Percentiles rank a stretch among this genome's conserved stretches.
Evolutionary conservation across 495 filamentous ascomycete genomes (phyloP).

Genomic region (Neurospora sp.): DNA sequence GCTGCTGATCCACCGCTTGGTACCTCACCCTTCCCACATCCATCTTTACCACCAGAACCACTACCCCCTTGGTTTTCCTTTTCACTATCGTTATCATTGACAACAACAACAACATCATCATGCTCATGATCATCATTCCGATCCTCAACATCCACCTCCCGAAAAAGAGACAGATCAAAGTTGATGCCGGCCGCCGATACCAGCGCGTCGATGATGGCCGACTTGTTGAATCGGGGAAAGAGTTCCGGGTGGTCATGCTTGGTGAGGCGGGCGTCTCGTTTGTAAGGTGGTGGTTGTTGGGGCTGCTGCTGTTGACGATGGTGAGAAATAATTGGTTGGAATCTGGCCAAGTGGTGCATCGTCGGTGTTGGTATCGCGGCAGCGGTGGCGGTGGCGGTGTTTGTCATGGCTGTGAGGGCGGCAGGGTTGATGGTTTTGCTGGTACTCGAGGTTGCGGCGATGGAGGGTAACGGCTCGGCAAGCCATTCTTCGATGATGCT

Average conservation of each 20-base stretch:
- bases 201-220: neutral
- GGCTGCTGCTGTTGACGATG: neutral
- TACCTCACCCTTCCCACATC: neutral
- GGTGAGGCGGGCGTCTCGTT: neutral
- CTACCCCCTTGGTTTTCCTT: neutral
- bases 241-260: neutral
- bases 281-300: neutral
- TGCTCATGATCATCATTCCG: neutral
- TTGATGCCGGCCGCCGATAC: neutral
- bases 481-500: conserved; percentile 24
- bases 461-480: conserved; percentile 12
- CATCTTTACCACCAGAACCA: neutral
- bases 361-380: neutral
- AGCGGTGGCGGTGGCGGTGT: neutral
- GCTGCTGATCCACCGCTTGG: neutral
- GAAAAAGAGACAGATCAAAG: neutral
- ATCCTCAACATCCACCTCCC: neutral
- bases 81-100: neutral
- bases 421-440: neutral
- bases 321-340: neutral
- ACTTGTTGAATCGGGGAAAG: neutral
- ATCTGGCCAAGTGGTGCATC: neutral
- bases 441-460: neutral
- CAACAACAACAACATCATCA: neutral
- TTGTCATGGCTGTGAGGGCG: neutral